phyloP scores from a whole-genome alignment of 1,284 basidiomycete genomes.

The Boletellus deceptivus region DNA sequence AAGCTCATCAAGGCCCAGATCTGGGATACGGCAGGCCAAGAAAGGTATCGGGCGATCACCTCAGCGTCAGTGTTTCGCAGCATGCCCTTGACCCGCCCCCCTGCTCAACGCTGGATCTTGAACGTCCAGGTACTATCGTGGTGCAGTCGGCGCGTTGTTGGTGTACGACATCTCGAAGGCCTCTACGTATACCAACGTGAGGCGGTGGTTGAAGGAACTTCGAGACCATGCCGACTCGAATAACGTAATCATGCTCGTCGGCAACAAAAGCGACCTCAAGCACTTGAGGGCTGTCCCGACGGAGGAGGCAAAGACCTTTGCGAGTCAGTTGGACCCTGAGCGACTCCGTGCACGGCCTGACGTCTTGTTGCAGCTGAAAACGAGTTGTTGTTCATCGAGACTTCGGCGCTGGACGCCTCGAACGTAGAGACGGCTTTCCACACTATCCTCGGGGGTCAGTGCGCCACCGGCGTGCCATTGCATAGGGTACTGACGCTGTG shows the following conservation, averaged over 20 bases:
- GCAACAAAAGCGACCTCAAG: conserved; percentile 98
- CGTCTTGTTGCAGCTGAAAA: conserved; percentile 54
- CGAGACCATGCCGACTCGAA: conserved; percentile 92
- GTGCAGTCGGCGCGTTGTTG: conserved; percentile 90
- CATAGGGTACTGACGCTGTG: conserved; percentile 6
- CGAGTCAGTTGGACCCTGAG: conserved; percentile 53
- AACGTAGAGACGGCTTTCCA: conserved; percentile 99
- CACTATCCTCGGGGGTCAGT: conserved; percentile 88
- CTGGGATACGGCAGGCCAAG: conserved; percentile 99
- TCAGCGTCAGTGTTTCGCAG: conserved; percentile 67
- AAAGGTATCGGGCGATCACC: conserved; percentile 98
- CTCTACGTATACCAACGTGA: conserved; percentile 93
- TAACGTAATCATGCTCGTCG: conserved; percentile 94
- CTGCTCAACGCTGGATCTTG: conserved; percentile 1
- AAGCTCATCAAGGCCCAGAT: conserved; percentile 99
- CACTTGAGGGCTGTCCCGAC: conserved; percentile 95
- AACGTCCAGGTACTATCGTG: conserved; percentile 88
- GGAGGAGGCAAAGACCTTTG: conserved; percentile 86
- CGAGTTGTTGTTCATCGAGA: conserved; percentile 94
- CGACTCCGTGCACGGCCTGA: background rate
- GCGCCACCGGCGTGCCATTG: background rate
- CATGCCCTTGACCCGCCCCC: conserved; percentile 1
- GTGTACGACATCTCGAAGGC: conserved; percentile 97
- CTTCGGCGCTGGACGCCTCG: conserved; percentile 97
- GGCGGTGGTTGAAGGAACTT: conserved; percentile 98